Evolutionary conservation across 2,329 filamentous ascomycete species (phyloP).

Genomic region (Chalaropsis thielavioides): DNA sequence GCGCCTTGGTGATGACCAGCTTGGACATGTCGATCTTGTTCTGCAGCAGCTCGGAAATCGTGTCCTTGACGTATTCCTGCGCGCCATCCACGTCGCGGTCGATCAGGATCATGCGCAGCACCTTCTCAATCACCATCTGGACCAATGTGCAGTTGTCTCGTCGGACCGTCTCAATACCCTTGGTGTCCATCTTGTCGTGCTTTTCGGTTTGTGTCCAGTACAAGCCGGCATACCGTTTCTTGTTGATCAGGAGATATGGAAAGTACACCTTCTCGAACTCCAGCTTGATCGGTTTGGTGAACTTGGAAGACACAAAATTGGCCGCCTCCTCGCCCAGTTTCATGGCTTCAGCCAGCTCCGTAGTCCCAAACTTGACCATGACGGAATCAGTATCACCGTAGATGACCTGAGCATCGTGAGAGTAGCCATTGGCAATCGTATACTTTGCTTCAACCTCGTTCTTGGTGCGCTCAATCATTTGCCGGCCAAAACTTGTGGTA

Average conservation of each 20-base stretch:
- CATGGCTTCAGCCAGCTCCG: constrained; percentile 79
- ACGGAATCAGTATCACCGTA: constrained; percentile 99
- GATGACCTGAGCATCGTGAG: constrained; percentile 88
- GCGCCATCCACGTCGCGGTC: constrained; percentile 81
- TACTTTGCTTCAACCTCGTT: constrained; percentile 85
- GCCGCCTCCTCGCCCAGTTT: constrained; percentile 89
- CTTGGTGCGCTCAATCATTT: constrained; percentile 98
- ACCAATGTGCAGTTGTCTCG: constrained; percentile 92
- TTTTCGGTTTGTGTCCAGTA: constrained; percentile 93
- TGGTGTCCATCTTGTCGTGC: constrained; percentile 99
- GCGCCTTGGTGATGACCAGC: constrained; percentile 93
- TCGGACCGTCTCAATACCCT: constrained; percentile 95
- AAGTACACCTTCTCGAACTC: constrained; percentile 99
- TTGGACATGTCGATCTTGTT: constrained; percentile 99
- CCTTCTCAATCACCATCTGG: constrained; percentile 94
- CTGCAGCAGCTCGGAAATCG: constrained; percentile 84
- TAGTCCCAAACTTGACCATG: constrained; percentile 97
- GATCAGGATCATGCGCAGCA: constrained; percentile 87
- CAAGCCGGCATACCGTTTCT: constrained; percentile 95
- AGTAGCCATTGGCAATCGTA: constrained; percentile 85
- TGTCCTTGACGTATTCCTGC: constrained; percentile 95
- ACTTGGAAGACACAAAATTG: constrained; percentile 75
- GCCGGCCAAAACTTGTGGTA: constrained; percentile 89
- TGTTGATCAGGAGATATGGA: constrained; percentile 97
- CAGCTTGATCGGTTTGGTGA: constrained; percentile 92